Evolutionary conservation across 371 early-diverging fungal genomes (phyloP), one percentile per base, ranked within the genome.

Genomic region (Mucor mucedo): DNA sequence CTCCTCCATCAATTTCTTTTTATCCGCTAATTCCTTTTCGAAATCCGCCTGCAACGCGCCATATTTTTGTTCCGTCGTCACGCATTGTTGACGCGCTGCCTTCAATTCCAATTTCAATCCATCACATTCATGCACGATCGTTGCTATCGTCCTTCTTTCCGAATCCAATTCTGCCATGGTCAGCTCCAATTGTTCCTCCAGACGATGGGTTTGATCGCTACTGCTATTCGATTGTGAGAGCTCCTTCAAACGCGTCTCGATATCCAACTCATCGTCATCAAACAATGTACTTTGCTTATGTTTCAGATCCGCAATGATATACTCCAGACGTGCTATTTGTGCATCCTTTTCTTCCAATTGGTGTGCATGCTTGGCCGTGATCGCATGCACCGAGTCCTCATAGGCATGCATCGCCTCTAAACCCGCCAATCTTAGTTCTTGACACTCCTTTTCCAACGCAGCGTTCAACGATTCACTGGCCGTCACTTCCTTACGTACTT

Each of bases 401-500:
- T 76, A 80, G 4, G 74, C 71, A 27, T 63, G 67, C 1, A 77
- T 67, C 1, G 78, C 72, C 14, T 78, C 79, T 29, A 70, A 45
- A 4, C 76, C 73, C 2, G 77, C 73, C 39, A 68, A 63, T 21
- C 75, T 69, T 11, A 84, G 55, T 5, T 72, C 73, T 50, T 75
- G 78, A 44, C 75, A 75, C 52, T 82, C 82, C 35, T 72, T 66
- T 56, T 81, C 78, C 16, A 84, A 55, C 0, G 73, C 56, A 27
- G 74, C 71, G 2, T 72, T 63, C 57, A 60, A 67, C 3, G 65
- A 48, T 33, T 80, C 72, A 39, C 68, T 63, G 7, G 69, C 50
- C 7, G 40, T 57, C 9, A 70, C 60, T 29, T 75, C 72, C 9
- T 61, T 65, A 28, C 76, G 55, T 40, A 75, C 60, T 56, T 71